Evolutionary conservation across 1,139 yeast genomes (phyloP), one percentile per base, ranked within the genome.

Genomic region (Kurtzmaniella quercitrusa): DNA sequence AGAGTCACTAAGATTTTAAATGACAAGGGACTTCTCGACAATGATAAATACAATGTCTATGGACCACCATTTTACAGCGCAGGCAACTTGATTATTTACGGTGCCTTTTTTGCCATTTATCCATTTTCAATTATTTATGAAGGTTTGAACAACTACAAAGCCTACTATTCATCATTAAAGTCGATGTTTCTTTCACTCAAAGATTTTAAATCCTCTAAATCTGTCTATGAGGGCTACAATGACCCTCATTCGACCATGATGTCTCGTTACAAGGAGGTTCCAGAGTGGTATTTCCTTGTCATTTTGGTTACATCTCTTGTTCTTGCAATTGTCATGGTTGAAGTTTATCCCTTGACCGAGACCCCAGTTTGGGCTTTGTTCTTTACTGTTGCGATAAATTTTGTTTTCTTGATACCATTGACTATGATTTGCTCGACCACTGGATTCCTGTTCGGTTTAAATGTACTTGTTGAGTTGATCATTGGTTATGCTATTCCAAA

Each of bases 231-330:
- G 5, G 41, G 39, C 11, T 40, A 39, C 18, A 56, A 70, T 21
- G 87, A 81, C 51, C 77, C 84, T 0, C 83, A 80, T 49, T 69
- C 77, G 38, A 66, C 69, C 43, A 74, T 79, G 77, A 79, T 80
- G 82, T 50, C 68, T 23, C 61, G 63, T 17, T 79, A 79, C 56
- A 69, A 68, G 34, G 88, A 82, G 52, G 85, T 80, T 16, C 87
- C 87, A 10, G 82, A 80, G 47, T 75, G 77, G 76, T 78, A 79
- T 72, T 82, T 74, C 51, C 50, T 77, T 19, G 45, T 63, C 11
- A 70, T 81, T 16, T 60, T 81, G 44, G 48, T 76, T 12, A 49
- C 73, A 15, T 70, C 85, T 2, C 54, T 80, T 5, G 71, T 66
- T 1, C 62, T 79, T 44, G 83, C 78, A 3, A 70, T 80, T 27